Evolutionary conservation across 2,329 filamentous ascomycete species (phyloP), one percentile per base, ranked within the genome.

Genomic region (Neofusicoccum laricinum): DNA sequence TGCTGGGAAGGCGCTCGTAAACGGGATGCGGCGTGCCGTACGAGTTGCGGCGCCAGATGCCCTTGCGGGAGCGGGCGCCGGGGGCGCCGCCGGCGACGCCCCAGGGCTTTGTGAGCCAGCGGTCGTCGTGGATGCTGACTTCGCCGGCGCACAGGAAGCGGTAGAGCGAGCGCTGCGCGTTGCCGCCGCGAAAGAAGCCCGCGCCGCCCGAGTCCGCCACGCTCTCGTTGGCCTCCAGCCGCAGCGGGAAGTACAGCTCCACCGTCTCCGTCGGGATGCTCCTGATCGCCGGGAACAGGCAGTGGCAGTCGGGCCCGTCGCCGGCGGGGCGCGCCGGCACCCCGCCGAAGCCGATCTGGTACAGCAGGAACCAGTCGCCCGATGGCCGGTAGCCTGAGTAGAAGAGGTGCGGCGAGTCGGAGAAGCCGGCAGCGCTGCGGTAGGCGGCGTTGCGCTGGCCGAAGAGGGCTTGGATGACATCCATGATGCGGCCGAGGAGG

Each of bases 261-360:
- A 81, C 79, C 55, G 76, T 80, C 68, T 84, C 81, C 0, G 79
- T 80, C 0, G 81, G 81, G 30, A 83, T 81, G 1, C 78, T 80
- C 66, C 83, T 84, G 71, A 83, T 82, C 1, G 80, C 79, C 0
- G 81, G 81, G 69, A 82, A 83, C 2, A 84, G 71, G 51, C 81
- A 83, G 67, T 83, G 81, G 64, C 81, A 83, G 66, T 84, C 80
- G 1, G 78, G 79, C 2, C 81, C 81, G 58, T 83, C 81, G 19
- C 81, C 80, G 5, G 78, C 77, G 1, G 79, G 78, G 0, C 81
- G 76, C 0, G 80, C 81, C 3, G 80, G 81, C 0, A 82, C 80
- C 25, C 81, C 81, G 4, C 81, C 81, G 41, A 83, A 83, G 0
- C 80, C 80, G 61, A 84, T 83, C 64, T 82, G 81, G 66, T 82